Conservation (phyloP, 768 basidiomycete genomes). For the Hericium alpestre region DNA sequence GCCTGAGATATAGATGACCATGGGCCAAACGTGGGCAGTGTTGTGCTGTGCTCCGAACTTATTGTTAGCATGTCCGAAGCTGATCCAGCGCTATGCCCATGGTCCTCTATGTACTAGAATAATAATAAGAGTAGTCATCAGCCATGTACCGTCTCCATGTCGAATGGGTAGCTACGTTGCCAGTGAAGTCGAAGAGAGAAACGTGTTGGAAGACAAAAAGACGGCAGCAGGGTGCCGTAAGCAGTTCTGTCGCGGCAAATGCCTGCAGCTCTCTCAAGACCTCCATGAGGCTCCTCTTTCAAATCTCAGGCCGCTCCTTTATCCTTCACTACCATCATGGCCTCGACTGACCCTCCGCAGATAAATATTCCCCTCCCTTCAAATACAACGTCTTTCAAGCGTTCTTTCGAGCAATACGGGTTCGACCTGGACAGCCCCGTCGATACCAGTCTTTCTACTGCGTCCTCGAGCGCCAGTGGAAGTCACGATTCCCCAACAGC, state of each 20-base stretch:
- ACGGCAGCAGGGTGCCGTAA: no score
- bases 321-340: conserved; percentile 17
- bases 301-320: not conserved
- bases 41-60: not conserved
- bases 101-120: no score
- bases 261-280: no score
- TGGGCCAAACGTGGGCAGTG: not conserved
- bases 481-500: conserved; percentile 4
- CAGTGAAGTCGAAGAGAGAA: no score
- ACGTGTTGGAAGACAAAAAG: no score
- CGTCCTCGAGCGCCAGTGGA: conserved; percentile 20
- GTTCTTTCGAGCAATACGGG: conserved; percentile 48
- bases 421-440: conserved; percentile 43
- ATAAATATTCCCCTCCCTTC: conserved; percentile 42
- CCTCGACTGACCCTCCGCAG: conserved; percentile 33
- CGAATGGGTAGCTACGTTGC: no score
- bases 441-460: conserved; percentile 6
- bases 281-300: not conserved
- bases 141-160: no score
- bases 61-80: no score
- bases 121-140: no score
- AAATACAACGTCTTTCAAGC: conserved; percentile 45
- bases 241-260: no score
- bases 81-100: no score
- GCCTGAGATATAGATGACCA: no score